Percentiles rank a stretch among this genome's conserved stretches.
Evolutionary conservation across 495 filamentous ascomycete genomes (phyloP).

Genomic region (Penicillium psychrofluorescens): DNA sequence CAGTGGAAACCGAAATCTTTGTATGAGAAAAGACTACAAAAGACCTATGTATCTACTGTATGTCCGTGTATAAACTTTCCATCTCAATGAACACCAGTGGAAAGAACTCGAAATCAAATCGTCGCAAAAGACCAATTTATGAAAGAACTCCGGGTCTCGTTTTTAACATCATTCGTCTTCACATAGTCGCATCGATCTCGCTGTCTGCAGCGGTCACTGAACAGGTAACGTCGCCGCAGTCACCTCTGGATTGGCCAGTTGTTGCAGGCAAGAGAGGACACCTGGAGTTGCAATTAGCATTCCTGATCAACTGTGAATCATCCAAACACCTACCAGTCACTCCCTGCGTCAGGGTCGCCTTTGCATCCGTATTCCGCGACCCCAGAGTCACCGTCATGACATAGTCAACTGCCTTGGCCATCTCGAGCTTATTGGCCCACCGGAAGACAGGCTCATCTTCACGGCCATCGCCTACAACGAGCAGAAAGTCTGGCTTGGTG

Average conservation of each 20-base stretch:
- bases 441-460: slow-evolving; percentile 90
- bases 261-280: slow-evolving; percentile 28
- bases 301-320: neutral
- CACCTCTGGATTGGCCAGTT: slow-evolving; percentile 8
- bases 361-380: slow-evolving; percentile 78
- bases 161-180: slow-evolving; percentile 9
- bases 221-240: neutral
- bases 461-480: slow-evolving; percentile 80
- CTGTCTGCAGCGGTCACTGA: neutral
- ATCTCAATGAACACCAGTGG: too few species aligned
- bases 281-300: slow-evolving; percentile 9
- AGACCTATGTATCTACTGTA: too few species aligned
- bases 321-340: slow-evolving; percentile 57
- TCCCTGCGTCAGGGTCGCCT: slow-evolving; percentile 76
- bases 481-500: slow-evolving; percentile 63
- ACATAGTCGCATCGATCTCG: neutral
- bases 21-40: too few species aligned
- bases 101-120: too few species aligned
- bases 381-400: slow-evolving; percentile 80
- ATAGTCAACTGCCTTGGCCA: slow-evolving; percentile 47
- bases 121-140: too few species aligned
- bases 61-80: too few species aligned
- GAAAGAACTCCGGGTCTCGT: slow-evolving; percentile 7
- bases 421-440: slow-evolving; percentile 75
- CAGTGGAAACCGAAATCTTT: too few species aligned